These are phyloP conservation scores for Dactylellina cionopaga DNA, from an alignment of 2,329 filamentous ascomycete species.

Conservation along the genomic window DNA sequence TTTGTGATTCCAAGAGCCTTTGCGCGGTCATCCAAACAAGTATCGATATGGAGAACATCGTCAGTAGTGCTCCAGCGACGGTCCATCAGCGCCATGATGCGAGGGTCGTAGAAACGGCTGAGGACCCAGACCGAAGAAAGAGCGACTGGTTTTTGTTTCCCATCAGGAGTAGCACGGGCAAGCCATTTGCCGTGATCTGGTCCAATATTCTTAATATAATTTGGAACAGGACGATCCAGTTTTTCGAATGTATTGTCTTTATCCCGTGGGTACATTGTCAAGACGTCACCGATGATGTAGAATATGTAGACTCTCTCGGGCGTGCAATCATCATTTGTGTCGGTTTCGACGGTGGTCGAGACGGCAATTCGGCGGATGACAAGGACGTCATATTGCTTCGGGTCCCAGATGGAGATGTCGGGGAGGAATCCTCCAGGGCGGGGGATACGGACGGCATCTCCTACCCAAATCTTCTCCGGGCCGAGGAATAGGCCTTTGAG, in stretches of 20 bases:
- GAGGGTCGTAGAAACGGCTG: constrained; percentile 39
- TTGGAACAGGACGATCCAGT: constrained; percentile 8
- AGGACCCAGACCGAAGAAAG: neutral
- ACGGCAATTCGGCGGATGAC: constrained; percentile 19
- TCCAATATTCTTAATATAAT: constrained; percentile 25
- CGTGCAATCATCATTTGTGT: neutral
- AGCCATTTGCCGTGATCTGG: constrained; percentile 30
- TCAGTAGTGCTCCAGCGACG: constrained; percentile 13
- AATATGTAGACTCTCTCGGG: neutral
- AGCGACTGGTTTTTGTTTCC: neutral
- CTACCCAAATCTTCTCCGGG: constrained; percentile 40
- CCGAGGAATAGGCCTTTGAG: constrained; percentile 28
- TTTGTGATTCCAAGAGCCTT: neutral
- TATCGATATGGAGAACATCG: neutral
- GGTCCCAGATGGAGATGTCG: constrained; percentile 37
- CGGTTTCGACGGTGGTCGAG: neutral
- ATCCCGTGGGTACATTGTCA: constrained; percentile 21
- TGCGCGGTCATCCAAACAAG: neutral
- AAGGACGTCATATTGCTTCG: constrained; percentile 28
- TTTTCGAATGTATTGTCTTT: neutral
- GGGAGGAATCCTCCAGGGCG: neutral
- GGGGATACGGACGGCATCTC: constrained; percentile 30
- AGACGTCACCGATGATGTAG: constrained; percentile 26
- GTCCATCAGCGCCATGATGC: constrained; percentile 43
- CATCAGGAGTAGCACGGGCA: neutral